Evolutionary conservation across 768 basidiomycete genomes (phyloP).

Genomic region (Boletus rufocinnamomeus): DNA sequence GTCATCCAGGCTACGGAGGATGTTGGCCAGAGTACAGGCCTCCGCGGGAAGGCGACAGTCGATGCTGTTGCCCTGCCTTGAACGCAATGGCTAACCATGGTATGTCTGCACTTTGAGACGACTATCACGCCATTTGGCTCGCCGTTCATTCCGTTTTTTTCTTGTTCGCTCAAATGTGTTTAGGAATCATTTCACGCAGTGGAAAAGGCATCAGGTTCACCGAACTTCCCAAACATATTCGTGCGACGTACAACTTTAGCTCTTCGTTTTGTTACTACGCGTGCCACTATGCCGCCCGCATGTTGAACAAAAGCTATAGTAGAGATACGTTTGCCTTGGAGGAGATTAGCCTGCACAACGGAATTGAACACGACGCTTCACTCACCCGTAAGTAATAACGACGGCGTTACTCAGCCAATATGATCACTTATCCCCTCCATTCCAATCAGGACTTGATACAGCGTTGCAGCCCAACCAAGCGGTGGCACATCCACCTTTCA

Average conservation of each 20-base stretch:
- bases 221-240: conserved; percentile 41
- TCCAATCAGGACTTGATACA: too few relatives aligned
- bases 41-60: conserved; percentile 62
- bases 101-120: conserved; percentile 50
- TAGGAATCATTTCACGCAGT: conserved; percentile 53
- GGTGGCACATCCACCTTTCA: too few relatives aligned
- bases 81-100: conserved; percentile 85
- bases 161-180: background rate
- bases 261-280: conserved; percentile 67
- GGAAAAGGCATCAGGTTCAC: conserved; percentile 67
- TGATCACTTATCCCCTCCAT: background rate
- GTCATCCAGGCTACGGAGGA: conserved; percentile 55
- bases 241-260: conserved; percentile 66
- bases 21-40: conserved; percentile 68
- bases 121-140: background rate
- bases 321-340: conserved; percentile 62
- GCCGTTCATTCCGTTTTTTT: background rate
- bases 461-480: too few relatives aligned
- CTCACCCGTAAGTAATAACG: conserved; percentile 25
- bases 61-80: conserved; percentile 69
- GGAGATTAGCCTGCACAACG: conserved; percentile 31
- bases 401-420: background rate
- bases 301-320: conserved; percentile 56
- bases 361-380: conserved; percentile 27
- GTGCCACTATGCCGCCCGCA: conserved; percentile 55